A percentile compares a stretch with the other conserved stretches of the same genome.
Evolutionary conservation across 129 eudicot genomes (phyloP).

Genomic region (Artemisia argyi): DNA sequence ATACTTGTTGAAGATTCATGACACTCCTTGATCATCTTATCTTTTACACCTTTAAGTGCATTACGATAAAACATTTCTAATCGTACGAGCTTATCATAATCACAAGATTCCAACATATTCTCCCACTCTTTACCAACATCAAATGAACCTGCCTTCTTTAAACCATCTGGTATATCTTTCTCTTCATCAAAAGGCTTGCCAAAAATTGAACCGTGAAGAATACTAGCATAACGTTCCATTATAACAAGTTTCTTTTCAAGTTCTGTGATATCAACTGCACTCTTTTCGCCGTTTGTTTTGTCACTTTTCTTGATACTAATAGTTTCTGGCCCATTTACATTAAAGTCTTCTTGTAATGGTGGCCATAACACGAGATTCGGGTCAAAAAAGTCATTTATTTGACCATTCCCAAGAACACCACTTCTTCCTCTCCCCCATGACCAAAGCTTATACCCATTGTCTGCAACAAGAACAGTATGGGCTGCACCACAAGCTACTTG

Average conservation of each 20-base stretch:
- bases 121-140: conserved; percentile 83
- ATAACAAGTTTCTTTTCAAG: conserved; percentile 34
- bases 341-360: conserved; percentile 44
- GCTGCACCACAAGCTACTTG: conserved; percentile 94
- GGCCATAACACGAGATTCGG: conserved; percentile 81
- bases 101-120: conserved; percentile 71
- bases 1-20: conserved; percentile 36
- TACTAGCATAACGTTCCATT: conserved; percentile 69
- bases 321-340: conserved; percentile 14
- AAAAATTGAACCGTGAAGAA: conserved; percentile 74
- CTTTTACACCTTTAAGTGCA: conserved; percentile 78
- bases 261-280: conserved; percentile 21
- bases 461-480: conserved; percentile 76
- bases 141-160: conserved; percentile 40
- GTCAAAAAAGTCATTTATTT: conserved; percentile 41
- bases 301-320: conserved; percentile 14
- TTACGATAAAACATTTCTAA: conserved; percentile 71
- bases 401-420: conserved; percentile 91
- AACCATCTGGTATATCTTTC: conserved; percentile 51
- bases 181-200: conserved; percentile 65
- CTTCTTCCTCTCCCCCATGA: conserved; percentile 94
- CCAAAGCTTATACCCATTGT: conserved; percentile 71
- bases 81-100: conserved; percentile 47
- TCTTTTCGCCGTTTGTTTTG: conserved; percentile 12
- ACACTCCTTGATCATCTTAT: conserved; percentile 66